Evolutionary conservation across 306 rosid genomes (phyloP).

Genomic region (Quercus bicolor): DNA sequence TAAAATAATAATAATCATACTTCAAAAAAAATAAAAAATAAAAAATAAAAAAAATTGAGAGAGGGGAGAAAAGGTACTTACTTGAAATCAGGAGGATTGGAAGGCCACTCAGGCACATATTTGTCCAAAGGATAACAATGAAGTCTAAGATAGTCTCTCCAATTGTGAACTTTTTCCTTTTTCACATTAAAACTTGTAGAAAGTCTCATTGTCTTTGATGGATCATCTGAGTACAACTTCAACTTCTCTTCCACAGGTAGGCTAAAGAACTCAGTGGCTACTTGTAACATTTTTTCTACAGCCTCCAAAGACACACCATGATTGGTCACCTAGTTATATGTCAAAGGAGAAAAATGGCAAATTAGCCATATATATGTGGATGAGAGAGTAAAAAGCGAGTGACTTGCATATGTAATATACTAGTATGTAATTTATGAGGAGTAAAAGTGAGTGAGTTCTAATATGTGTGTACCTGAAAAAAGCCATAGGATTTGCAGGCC

Average conservation of each 20-base stretch:
- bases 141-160: constrained; percentile 94
- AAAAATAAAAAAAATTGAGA: too few relatives aligned
- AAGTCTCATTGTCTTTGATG: constrained; percentile 68
- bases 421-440: too few relatives aligned
- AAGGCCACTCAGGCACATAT: constrained; percentile 77
- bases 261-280: constrained; percentile 60
- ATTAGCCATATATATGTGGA: background rate
- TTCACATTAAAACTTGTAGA: constrained; percentile 79
- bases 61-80: constrained; percentile 9
- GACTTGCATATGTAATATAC: too few relatives aligned
- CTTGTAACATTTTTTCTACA: constrained; percentile 42
- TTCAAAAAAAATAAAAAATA: too few relatives aligned
- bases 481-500: constrained; percentile 72
- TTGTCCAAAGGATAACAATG: constrained; percentile 79
- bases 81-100: constrained; percentile 77
- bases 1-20: too few relatives aligned
- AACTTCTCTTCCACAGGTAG: constrained; percentile 78
- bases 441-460: too few relatives aligned
- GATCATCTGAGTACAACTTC: constrained; percentile 86
- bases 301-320: constrained; percentile 62
- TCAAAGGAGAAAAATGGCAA: background rate
- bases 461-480: constrained; percentile 67
- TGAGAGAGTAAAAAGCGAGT: too few relatives aligned
- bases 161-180: constrained; percentile 70
- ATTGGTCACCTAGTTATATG: constrained; percentile 52